phyloP scores from a whole-genome alignment of 2,329 filamentous ascomycete species.

The Phaeosphaeriaceae sp. region DNA sequence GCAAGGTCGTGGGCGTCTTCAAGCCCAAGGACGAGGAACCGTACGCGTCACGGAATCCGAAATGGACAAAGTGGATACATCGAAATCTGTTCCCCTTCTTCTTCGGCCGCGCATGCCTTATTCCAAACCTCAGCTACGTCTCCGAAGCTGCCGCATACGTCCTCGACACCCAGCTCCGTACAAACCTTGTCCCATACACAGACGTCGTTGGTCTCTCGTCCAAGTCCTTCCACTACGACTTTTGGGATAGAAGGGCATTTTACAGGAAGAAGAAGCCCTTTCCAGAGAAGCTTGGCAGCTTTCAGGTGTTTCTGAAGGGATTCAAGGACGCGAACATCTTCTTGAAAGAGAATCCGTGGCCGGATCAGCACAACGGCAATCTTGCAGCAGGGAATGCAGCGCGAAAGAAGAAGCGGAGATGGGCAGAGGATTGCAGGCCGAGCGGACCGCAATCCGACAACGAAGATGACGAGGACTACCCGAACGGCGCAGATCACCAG shows the following conservation, averaged over 20 bases:
- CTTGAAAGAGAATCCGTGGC: constrained; percentile 94
- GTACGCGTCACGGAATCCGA: constrained; percentile 94
- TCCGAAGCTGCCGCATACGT: constrained; percentile 97
- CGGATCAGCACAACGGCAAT: constrained; percentile 77
- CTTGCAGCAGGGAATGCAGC: constrained; percentile 74
- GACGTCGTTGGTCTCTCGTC: constrained; percentile 94
- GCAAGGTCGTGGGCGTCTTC: constrained; percentile 96
- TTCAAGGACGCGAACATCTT: constrained; percentile 98
- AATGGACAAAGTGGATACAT: constrained; percentile 99
- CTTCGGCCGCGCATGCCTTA: constrained; percentile 93
- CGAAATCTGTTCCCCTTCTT: constrained; percentile 96
- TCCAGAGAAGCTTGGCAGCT: constrained; percentile 91
- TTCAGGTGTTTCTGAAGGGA: constrained; percentile 95
- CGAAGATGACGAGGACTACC: constrained; percentile 63
- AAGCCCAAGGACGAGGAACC: constrained; percentile 99
- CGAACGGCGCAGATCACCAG: constrained; percentile 42
- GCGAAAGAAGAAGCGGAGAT: constrained; percentile 69
- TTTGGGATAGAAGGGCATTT: constrained; percentile 90
- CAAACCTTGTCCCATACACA: constrained; percentile 93
- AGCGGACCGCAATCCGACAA: constrained; percentile 66
- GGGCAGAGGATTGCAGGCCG: constrained; percentile 85
- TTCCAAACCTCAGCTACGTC: constrained; percentile 96
- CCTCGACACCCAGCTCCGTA: constrained; percentile 87
- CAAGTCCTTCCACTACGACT: constrained; percentile 97
- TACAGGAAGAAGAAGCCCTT: constrained; percentile 87